Evolutionary conservation across 2,329 filamentous ascomycete species (phyloP), one percentile per base, ranked within the genome.

Genomic region (Fusarium oligoseptatum): DNA sequence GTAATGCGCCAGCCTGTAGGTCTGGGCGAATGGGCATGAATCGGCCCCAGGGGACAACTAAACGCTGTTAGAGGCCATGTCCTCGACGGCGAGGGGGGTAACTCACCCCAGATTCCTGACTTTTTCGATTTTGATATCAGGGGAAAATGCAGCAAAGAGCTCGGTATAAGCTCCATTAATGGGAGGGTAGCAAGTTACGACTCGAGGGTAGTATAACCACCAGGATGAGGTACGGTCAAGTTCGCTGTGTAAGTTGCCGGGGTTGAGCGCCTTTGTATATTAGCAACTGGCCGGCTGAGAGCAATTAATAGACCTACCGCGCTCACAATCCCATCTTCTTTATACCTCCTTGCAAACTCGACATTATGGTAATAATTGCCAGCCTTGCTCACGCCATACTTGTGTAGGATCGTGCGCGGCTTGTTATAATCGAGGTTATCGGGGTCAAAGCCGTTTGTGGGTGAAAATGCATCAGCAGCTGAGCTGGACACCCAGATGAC

Each of bases 101-200:
- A 58, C 74, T 56, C 72, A 79, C 80, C 72, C 80, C 81, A 84
- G 6, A 68, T 68, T 9, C 83, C 82, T 2, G 79, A 78, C 24
- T 83, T 82, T 82, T 37, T 84, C 83, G 2, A 81, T 55, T 2
- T 82, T 86, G 11, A 88, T 80, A 0, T 87, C 83, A 0, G 82
- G 80, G 0, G 85, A 84, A 55, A 87, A 78, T 0, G 82, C 86
- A 7, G 86, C 84, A 68, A 83, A 89, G 2, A 89, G 77, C 75
- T 87, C 83, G 0, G 87, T 88, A 69, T 87, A 88, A 0, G 86
- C 86, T 3, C 87, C 87, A 41, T 83, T 74, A n/a, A 82, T 73
- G 4, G 78, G 58, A 11, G 77, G 62, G 43, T 78, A 78, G 10
- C 73, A 77, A 1, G 75, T 71, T 5, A 75, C 22, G 7, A 63